Conservation (phyloP, 2,329 filamentous ascomycete species). For the Nemania sp. region DNA sequence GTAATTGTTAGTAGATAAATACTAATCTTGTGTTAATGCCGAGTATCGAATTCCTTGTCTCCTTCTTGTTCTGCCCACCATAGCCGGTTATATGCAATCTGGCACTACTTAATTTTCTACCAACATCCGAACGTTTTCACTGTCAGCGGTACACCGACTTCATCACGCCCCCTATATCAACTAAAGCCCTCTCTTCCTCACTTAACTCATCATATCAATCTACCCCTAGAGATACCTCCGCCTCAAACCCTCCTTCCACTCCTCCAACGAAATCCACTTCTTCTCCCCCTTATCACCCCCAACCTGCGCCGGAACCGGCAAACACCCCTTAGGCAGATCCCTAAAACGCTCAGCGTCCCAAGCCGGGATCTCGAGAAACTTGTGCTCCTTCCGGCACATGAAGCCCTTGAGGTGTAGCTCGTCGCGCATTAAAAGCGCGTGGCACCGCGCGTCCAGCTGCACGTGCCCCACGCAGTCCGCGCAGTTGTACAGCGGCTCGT, state of each 20-base stretch:
- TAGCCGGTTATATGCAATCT: too few relatives aligned
- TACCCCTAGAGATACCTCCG: slow-evolving; percentile 26
- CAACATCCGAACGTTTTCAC: not conserved
- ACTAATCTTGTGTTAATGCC: too few relatives aligned
- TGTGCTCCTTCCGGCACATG: slow-evolving; percentile 32
- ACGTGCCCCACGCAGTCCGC: slow-evolving; percentile 34
- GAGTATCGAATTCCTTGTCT: too few relatives aligned
- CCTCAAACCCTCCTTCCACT: slow-evolving; percentile 35
- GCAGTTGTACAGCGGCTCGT: slow-evolving; percentile 33
- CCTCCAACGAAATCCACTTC: slow-evolving; percentile 35
- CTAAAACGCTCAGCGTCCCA: slow-evolving; percentile 30
- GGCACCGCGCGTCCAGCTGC: slow-evolving; percentile 31
- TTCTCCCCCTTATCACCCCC: slow-evolving; percentile 19
- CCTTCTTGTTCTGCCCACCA: too few relatives aligned
- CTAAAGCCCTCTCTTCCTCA: not conserved
- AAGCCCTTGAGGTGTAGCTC: slow-evolving; percentile 27
- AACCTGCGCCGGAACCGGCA: slow-evolving; percentile 30
- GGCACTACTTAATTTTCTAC: too few relatives aligned
- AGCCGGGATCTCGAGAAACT: slow-evolving; percentile 30
- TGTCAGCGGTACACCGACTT: not conserved
- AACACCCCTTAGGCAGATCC: slow-evolving; percentile 29
- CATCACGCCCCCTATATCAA: too few relatives aligned
- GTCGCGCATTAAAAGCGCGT: slow-evolving; percentile 26
- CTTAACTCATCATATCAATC: not conserved
- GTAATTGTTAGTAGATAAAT: not conserved